Percentiles rank a stretch among this genome's conserved stretches.
Conservation (phyloP, 805 yeast genomes). For the Schizosaccharomyces pombe region DNA sequence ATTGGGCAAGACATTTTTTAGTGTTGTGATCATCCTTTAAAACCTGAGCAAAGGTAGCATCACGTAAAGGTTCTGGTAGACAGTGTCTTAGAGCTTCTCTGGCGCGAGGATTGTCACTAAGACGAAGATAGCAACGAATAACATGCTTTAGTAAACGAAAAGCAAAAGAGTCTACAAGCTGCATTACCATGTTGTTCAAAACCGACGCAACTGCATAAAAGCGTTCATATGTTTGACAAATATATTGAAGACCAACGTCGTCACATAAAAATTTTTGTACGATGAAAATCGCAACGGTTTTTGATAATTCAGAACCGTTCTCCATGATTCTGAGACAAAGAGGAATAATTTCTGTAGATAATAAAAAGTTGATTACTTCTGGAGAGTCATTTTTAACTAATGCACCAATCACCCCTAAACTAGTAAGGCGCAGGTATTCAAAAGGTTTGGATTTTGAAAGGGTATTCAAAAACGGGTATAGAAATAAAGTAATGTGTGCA, state of each 20-base stretch:
- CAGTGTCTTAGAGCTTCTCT: conserved; percentile 62
- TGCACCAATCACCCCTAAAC: conserved; percentile 92
- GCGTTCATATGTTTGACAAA: conserved; percentile 86
- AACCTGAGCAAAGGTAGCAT: conserved; percentile 58
- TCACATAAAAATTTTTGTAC: conserved; percentile 81
- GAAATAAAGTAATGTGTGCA: conserved; percentile 77
- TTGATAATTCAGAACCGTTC: conserved; percentile 73
- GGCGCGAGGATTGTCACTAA: conserved; percentile 77
- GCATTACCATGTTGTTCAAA: conserved; percentile 67
- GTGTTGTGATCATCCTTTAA: conserved; percentile 75
- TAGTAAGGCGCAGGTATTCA: conserved; percentile 77
- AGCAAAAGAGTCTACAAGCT: conserved; percentile 49
- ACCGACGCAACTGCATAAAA: conserved; percentile 86
- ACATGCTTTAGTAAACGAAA: conserved; percentile 79
- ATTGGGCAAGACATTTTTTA: conserved; percentile 63
- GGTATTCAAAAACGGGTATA: conserved; percentile 84
- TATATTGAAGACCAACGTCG: conserved; percentile 72
- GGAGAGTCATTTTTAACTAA: conserved; percentile 87
- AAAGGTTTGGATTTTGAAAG: conserved; percentile 78
- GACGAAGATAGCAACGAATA: conserved; percentile 73
- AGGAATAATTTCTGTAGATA: conserved; percentile 93
- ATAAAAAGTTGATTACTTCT: conserved; percentile 71
- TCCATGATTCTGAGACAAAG: conserved; percentile 87
- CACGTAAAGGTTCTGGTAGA: conserved; percentile 68
- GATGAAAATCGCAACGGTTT: conserved; percentile 90